Evolutionary conservation across 768 basidiomycete species (phyloP), one percentile per base, ranked within the genome.

Genomic region (Pilatotrama ljubarskyi): DNA sequence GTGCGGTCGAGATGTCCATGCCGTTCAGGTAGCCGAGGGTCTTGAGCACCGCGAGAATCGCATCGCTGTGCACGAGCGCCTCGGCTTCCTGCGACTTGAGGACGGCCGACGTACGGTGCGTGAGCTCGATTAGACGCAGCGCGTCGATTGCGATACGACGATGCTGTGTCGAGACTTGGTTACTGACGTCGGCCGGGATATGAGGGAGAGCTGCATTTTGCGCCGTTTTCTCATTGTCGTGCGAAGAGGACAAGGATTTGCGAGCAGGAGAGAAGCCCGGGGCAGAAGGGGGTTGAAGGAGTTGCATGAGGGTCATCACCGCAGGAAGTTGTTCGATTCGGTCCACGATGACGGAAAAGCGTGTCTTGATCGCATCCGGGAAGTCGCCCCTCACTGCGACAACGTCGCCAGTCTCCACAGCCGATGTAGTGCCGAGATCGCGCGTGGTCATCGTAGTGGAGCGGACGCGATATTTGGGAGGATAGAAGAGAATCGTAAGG

Each of bases 111-210:
- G 91, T 91, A 58, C 97, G 89, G 37, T 88, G 88, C 1, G 92
- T 91, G 44, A 98, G 77, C 70, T 98, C 95, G 65, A 98, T 84
- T 8, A 98, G 81, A 18, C 95, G 93, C 2, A 98, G 80, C 0
- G 90, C 90, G 63, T 93, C 84, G 35, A 96, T 78, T 10, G 77
- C 73, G 51, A 85, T 74, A 18, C 26, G 18, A n/a, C 46, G 29
- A 18, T 9, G 7, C 2, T 11, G n/a, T 8, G 51, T 11, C 8
- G 7, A 3, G 26, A 14, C 3, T 0, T 6, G 38, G 26, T 47
- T 37, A n/a, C 20, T n/a, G 32, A 8, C 15, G 18, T 4, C 26
- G 7, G 15, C 2, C 17, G 7, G 32, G 44, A 6, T 40, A 7
- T 11, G 46, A n/a, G 1, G 15, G 0, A 17, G 54, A 20, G 1